Evolutionary conservation across 139 green algal genomes (phyloP).

Genomic region (Chlamydomonas applanata): DNA sequence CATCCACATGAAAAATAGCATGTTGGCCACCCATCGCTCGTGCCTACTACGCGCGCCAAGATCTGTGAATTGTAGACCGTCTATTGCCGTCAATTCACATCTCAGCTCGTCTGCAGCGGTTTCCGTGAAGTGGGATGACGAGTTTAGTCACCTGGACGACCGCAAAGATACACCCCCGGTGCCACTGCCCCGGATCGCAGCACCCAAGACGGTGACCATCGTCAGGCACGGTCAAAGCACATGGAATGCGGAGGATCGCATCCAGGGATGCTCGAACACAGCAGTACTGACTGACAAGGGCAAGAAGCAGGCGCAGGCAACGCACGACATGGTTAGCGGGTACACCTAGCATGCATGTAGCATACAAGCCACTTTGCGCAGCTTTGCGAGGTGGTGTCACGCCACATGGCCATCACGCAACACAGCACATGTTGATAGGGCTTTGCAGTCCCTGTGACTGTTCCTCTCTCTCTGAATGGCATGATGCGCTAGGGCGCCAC

Average conservation of each 20-base stretch:
- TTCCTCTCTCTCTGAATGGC: background rate
- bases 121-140: constrained; percentile 43
- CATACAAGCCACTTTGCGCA: too few species aligned
- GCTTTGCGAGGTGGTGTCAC: too few species aligned
- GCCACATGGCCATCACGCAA: too few species aligned
- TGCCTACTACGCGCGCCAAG: too few species aligned
- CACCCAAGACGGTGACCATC: constrained; percentile 34
- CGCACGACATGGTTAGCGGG: constrained; percentile 60
- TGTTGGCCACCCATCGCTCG: too few species aligned
- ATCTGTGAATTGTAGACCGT: too few species aligned
- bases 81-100: too few species aligned
- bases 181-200: constrained; percentile 47
- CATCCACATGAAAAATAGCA: too few species aligned
- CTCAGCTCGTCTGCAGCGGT: background rate
- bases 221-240: constrained; percentile 94
- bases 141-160: constrained; percentile 64
- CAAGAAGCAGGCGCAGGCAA: constrained; percentile 72
- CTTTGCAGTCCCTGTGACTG: too few species aligned
- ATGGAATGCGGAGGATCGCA: constrained; percentile 89
- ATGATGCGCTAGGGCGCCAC: too few species aligned
- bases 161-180: constrained; percentile 61
- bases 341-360: too few species aligned
- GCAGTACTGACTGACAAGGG: constrained; percentile 87
- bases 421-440: too few species aligned
- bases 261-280: constrained; percentile 89